Conservation (phyloP, 495 filamentous ascomycete genomes). For the Cercophora scortea region DNA sequence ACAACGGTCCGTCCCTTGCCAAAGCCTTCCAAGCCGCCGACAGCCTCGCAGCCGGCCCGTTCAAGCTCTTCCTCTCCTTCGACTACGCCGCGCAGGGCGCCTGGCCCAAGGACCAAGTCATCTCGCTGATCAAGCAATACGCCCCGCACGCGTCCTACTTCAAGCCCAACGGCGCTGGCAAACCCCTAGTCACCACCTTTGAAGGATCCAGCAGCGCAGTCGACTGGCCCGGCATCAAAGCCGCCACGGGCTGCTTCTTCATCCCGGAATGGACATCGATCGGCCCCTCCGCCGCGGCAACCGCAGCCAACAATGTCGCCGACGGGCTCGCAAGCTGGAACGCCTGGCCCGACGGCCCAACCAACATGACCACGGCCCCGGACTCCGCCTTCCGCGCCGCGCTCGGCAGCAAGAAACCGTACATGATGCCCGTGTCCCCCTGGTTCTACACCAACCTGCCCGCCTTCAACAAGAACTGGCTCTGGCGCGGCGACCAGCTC, state of each 20-base stretch:
- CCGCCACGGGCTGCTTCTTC: conserved; percentile 18
- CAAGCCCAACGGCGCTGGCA: conserved; percentile 33
- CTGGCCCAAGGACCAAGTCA: conserved; percentile 32
- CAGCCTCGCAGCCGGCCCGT: conserved; percentile 33
- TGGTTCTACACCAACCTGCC: conserved; percentile 59
- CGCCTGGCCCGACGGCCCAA: conserved; percentile 42
- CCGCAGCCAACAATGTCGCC: conserved; percentile 28
- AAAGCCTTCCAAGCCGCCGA: conserved; percentile 50
- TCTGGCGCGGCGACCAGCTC: conserved; percentile 48
- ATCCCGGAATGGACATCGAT: conserved; percentile 26
- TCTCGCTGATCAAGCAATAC: conserved; percentile 38
- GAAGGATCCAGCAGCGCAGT: conserved; percentile 33
- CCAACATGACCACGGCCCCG: conserved; percentile 36
- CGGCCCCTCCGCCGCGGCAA: conserved; percentile 5
- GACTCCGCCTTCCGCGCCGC: conserved; percentile 39
- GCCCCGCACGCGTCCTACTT: conserved; percentile 41
- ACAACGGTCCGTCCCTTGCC: conserved; percentile 36
- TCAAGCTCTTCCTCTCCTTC: conserved; percentile 57
- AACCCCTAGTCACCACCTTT: conserved; percentile 44
- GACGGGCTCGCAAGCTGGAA: conserved; percentile 48
- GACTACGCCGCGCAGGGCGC: conserved; percentile 40
- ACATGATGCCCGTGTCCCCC: conserved; percentile 52
- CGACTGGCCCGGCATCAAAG: conserved; percentile 25
- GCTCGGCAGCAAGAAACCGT: conserved; percentile 29
- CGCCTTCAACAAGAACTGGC: conserved; percentile 52